phyloP scores from a whole-genome alignment of 73 alveolate genomes.

The Uronychia setigera region DNA sequence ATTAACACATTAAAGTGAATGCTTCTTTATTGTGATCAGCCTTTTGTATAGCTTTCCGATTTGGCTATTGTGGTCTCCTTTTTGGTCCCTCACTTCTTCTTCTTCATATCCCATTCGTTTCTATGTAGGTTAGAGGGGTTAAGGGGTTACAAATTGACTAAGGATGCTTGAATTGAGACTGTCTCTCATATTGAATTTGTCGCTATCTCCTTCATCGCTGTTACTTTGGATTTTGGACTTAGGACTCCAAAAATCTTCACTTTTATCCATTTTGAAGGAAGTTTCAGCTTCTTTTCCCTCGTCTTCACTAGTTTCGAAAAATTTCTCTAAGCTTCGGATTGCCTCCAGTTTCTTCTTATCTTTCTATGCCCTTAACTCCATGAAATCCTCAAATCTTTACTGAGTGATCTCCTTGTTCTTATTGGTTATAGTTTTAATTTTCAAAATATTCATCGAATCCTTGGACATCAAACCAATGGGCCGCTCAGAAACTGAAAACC shows the following conservation, averaged over 20 bases:
- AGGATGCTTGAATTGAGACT: background rate
- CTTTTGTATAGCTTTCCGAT: no score
- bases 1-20: no score
- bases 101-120: no score
- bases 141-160: background rate
- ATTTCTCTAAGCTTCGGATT: background rate
- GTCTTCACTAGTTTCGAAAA: background rate
- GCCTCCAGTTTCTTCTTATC: background rate
- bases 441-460: background rate
- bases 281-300: no score
- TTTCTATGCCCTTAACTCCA: background rate
- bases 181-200: background rate
- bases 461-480: background rate
- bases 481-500: conserved; percentile 24
- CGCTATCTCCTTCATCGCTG: no score
- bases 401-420: background rate
- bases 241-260: no score
- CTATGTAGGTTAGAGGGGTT: no score
- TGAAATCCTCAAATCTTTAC: background rate
- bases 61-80: no score
- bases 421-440: background rate
- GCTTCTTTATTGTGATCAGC: no score
- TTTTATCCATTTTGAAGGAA: no score
- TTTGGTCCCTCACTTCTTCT: no score
- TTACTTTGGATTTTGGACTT: no score